Percentiles rank a stretch among this genome's conserved stretches.
Evolutionary conservation across 2,329 filamentous ascomycete genomes (phyloP).

Genomic region (Sordariomycetes sp.): DNA sequence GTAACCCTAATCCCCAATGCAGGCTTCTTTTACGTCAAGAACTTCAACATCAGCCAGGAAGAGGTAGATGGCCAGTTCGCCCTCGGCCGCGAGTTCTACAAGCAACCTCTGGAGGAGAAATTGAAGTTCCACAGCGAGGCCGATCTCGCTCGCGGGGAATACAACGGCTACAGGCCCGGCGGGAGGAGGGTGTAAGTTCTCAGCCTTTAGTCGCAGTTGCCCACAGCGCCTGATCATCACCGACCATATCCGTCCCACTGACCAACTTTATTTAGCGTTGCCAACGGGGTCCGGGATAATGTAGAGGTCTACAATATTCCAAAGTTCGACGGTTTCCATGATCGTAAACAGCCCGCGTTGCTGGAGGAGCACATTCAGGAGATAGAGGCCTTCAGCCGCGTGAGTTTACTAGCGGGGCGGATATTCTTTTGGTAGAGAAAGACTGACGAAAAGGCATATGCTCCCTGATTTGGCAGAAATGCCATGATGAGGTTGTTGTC

Average conservation of each 20-base stretch:
- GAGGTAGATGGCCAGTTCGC: slow-evolving; percentile 51
- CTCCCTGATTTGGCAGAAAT: background rate
- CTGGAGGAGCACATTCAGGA: slow-evolving; percentile 36
- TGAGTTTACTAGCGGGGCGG: background rate
- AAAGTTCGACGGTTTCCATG: slow-evolving; percentile 30
- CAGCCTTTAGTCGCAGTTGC: no score
- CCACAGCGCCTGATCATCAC: no score
- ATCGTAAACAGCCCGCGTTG: slow-evolving; percentile 32
- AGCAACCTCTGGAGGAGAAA: slow-evolving; percentile 40
- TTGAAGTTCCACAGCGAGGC: slow-evolving; percentile 48
- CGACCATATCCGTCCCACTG: background rate
- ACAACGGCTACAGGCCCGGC: slow-evolving; percentile 44
- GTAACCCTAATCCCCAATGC: background rate
- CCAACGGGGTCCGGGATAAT: slow-evolving; percentile 28
- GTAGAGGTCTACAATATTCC: slow-evolving; percentile 28
- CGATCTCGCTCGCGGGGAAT: slow-evolving; percentile 38
- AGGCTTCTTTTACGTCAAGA: slow-evolving; percentile 53
- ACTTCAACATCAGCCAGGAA: slow-evolving; percentile 49
- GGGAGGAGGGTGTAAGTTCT: slow-evolving; percentile 20
- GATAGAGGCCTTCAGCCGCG: slow-evolving; percentile 36
- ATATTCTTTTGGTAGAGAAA: no score
- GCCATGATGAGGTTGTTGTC: slow-evolving; percentile 37
- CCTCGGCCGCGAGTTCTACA: slow-evolving; percentile 41
- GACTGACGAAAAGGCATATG: background rate
- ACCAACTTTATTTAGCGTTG: background rate